phyloP scores from a whole-genome alignment of 306 rosid species.

The Cucurbita maxima region DNA sequence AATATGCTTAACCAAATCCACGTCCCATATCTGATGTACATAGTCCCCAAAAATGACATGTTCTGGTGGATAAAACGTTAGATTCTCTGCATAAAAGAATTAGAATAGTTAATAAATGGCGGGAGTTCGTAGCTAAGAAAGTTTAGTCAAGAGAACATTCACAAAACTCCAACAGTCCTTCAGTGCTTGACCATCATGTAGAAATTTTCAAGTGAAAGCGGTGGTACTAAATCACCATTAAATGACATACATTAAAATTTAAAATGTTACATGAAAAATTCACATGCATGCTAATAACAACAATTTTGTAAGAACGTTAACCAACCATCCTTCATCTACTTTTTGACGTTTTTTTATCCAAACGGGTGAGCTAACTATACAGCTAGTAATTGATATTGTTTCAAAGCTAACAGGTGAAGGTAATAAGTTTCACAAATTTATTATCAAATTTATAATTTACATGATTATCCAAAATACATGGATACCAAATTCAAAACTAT shows the following conservation, averaged over 20 bases:
- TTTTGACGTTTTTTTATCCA: not conserved
- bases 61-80: slow-evolving; percentile 55
- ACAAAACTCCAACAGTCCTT: not conserved
- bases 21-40: slow-evolving; percentile 71
- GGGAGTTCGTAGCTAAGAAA: not conserved
- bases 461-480: not conserved
- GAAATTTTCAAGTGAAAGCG: not conserved
- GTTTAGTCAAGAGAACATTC: not conserved
- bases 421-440: not conserved
- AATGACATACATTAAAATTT: not conserved
- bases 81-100: slow-evolving; percentile 47
- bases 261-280: not conserved
- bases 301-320: not conserved
- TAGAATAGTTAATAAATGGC: slow-evolving; percentile 10
- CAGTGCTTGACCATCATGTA: not conserved
- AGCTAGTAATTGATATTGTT: not conserved
- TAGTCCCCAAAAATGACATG: slow-evolving; percentile 83
- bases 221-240: not conserved
- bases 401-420: not conserved
- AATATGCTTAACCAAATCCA: slow-evolving; percentile 41
- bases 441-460: not conserved
- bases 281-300: not conserved
- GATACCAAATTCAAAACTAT: not conserved
- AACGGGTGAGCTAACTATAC: not conserved
- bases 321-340: not conserved